Evolutionary conservation across 2,329 filamentous ascomycete species (phyloP), one percentile per base, ranked within the genome.

Genomic region (Sordariomycetes sp.): DNA sequence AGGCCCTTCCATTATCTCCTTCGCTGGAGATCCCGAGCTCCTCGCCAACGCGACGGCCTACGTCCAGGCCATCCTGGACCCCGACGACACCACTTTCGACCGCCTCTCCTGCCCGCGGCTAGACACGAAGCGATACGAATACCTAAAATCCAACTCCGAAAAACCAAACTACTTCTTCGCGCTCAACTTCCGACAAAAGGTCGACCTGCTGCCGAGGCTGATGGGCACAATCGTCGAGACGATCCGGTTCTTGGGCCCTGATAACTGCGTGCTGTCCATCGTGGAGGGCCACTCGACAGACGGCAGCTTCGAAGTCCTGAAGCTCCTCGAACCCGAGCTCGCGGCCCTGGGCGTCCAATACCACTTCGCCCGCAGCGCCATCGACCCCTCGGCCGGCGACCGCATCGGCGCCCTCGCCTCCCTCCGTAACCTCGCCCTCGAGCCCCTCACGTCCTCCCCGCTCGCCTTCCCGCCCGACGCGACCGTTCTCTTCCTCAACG

Each of bases 251-350:
- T 70, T 82, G 1, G 78, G 79, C 3, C 74, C 78, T 0, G 60
- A 71, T 3, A 68, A 70, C 57, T 82, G 78, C 64, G 75, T 72
- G 0, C 67, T 82, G 1, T 80, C 78, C 1, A 73, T 82, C 32
- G 72, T 82, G 5, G 79, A 81, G 62, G 78, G 78, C 18, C 70
- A 76, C 60, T 81, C 78, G 0, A 60, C 71, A 20, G 79, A 82
- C 61, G 79, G 77, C 18, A 82, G 79, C 1, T 72, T 65, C 54
- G 76, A 79, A 52, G 71, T 81, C 10, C 70, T 83, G 2, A 58
- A 68, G 6, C 66, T 67, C 0, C 65, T 82, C 14, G 66, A 64
- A 8, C 57, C 65, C 5, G 67, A 70, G 18, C 61, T 81, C 1
- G 64, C 70, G 46, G 34, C 16, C 12, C 40, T 76, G 0, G 73